Percentiles rank a stretch among this genome's conserved stretches.
Evolutionary conservation across 2,329 filamentous ascomycete genomes (phyloP).

Genomic region (Aspergillus sp.): DNA sequence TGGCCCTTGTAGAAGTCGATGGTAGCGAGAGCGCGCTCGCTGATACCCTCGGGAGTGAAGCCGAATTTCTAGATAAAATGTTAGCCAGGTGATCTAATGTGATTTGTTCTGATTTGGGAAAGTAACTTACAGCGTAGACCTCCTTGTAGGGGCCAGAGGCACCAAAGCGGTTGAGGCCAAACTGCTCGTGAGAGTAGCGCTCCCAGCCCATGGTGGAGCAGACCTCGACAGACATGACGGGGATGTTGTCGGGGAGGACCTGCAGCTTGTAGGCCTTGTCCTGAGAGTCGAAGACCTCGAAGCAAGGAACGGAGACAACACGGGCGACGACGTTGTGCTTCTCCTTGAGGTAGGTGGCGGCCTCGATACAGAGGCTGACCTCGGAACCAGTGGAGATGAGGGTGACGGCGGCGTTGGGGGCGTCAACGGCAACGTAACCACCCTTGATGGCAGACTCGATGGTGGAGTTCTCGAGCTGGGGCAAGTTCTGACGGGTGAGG

Average conservation of each 20-base stretch:
- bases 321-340: constrained; percentile 83
- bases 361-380: constrained; percentile 88
- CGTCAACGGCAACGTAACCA: constrained; percentile 86
- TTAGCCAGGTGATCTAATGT: neutral
- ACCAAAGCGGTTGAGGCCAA: constrained; percentile 98
- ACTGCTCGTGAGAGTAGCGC: constrained; percentile 98
- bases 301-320: constrained; percentile 93
- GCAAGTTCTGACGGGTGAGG: constrained; percentile 95
- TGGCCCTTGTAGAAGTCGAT: constrained; percentile 97
- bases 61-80: constrained; percentile 79
- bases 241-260: constrained; percentile 90
- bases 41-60: constrained; percentile 94
- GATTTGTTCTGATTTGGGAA: neutral
- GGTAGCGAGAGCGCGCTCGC: constrained; percentile 89
- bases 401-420: constrained; percentile 77
- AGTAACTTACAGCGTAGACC: constrained; percentile 73
- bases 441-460: constrained; percentile 89
- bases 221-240: constrained; percentile 88
- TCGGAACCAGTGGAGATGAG: constrained; percentile 95
- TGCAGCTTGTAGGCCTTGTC: constrained; percentile 90
- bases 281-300: constrained; percentile 94
- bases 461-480: constrained; percentile 90
- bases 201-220: constrained; percentile 98
- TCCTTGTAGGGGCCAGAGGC: constrained; percentile 96
- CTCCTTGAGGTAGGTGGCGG: constrained; percentile 84